Evolutionary conservation across 2,329 filamentous ascomycete species (phyloP).

Genomic region (Bimuria novae-zelandiae): DNA sequence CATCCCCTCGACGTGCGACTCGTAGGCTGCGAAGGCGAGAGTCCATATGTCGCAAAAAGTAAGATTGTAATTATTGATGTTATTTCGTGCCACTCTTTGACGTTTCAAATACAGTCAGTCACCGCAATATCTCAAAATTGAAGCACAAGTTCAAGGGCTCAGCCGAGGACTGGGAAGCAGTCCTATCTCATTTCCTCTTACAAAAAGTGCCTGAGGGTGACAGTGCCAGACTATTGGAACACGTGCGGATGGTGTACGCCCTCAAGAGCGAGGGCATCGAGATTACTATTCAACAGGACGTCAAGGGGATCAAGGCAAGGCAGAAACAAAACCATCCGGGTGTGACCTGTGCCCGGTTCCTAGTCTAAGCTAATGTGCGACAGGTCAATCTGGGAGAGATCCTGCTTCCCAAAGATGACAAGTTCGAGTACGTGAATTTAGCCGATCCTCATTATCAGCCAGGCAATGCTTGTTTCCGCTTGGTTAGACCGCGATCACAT

Average conservation of each 20-base stretch:
- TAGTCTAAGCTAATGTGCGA: conserved; percentile 21
- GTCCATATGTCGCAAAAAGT: conserved; percentile 63
- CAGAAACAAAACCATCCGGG: conserved; percentile 10
- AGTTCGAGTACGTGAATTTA: conserved; percentile 50
- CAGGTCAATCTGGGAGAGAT: conserved; percentile 67
- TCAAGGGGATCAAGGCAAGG: conserved; percentile 68
- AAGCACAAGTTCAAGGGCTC: conserved; percentile 43
- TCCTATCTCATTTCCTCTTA: conserved; percentile 63
- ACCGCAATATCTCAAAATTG: conserved; percentile 36
- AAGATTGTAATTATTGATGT: conserved; percentile 45
- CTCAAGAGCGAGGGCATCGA: conserved; percentile 59
- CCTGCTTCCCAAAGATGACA: conserved; percentile 58
- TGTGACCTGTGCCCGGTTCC: neutral
- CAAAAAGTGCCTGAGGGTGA: conserved; percentile 47
- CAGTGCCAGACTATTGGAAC: conserved; percentile 54
- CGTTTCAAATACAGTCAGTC: conserved; percentile 34
- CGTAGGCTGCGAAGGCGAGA: conserved; percentile 69
- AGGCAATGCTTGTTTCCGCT: neutral
- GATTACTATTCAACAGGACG: conserved; percentile 66
- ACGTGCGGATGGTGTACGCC: conserved; percentile 64
- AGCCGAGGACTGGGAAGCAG: conserved; percentile 67
- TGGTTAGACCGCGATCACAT: neutral
- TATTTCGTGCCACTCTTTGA: conserved; percentile 28
- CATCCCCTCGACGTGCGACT: conserved; percentile 68
- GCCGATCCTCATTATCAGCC: neutral